These are phyloP conservation scores for Elasticomyces elasticus DNA, from an alignment of 495 filamentous ascomycete genomes.

Conservation along the genomic window DNA sequence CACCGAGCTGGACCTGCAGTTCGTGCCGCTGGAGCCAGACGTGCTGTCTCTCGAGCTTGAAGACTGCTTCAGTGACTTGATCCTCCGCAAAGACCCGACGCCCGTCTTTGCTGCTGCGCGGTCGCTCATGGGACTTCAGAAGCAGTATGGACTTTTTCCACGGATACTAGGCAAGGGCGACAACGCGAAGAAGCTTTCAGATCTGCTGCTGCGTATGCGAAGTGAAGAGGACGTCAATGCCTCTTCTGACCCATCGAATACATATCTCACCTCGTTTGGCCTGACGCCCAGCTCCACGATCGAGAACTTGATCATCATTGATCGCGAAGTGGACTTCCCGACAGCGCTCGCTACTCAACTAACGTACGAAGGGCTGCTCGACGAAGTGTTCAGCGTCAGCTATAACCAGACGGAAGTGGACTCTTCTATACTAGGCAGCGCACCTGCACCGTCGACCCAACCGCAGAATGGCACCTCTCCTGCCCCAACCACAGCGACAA, in stretches of 20 bases:
- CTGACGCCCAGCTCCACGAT: constrained; percentile 77
- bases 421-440: constrained; percentile 72
- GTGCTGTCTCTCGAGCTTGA: constrained; percentile 84
- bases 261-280: constrained; percentile 38
- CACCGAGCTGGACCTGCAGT: constrained; percentile 73
- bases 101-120: constrained; percentile 76
- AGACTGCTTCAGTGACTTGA: constrained; percentile 75
- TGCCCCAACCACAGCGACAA: constrained; percentile 50
- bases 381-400: constrained; percentile 84
- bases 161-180: constrained; percentile 95
- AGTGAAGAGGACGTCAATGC: constrained; percentile 63
- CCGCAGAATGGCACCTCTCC: constrained; percentile 25
- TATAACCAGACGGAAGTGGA: constrained; percentile 89
- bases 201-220: constrained; percentile 86
- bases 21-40: constrained; percentile 85
- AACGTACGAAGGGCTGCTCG: constrained; percentile 93
- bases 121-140: constrained; percentile 92
- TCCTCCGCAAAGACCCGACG: constrained; percentile 86
- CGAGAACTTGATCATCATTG: constrained; percentile 88
- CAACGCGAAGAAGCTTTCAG: constrained; percentile 76
- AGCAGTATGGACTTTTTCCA: constrained; percentile 85
- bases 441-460: constrained; percentile 46
- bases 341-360: constrained; percentile 87
- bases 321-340: constrained; percentile 86
- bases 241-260: constrained; percentile 28